Conservation (phyloP, 2,329 filamentous ascomycete species). For the Pseudogymnoascus pannorum region DNA sequence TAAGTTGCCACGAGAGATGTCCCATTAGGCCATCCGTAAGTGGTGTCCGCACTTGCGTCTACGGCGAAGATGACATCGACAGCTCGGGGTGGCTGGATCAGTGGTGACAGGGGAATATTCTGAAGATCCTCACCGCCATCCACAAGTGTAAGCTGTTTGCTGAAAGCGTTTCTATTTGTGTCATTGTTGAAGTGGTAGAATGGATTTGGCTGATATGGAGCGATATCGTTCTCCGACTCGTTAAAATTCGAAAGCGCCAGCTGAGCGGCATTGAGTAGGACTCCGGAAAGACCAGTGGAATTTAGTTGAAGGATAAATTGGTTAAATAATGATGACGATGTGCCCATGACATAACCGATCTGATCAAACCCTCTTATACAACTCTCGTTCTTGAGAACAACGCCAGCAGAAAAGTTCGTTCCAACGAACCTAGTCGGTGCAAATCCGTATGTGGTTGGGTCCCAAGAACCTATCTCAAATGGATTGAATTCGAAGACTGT, state of each 20-base stretch:
- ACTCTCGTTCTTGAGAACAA: constrained; percentile 43
- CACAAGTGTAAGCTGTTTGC: constrained; percentile 57
- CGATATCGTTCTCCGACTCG: constrained; percentile 60
- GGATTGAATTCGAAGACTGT: constrained; percentile 74
- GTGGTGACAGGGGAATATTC: constrained; percentile 70
- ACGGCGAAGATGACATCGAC: constrained; percentile 78
- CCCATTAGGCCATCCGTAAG: constrained; percentile 66
- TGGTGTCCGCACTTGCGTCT: constrained; percentile 68
- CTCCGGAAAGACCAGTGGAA: constrained; percentile 26
- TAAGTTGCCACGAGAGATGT: constrained; percentile 68
- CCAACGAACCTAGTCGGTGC: constrained; percentile 64
- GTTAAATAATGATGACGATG: constrained; percentile 80
- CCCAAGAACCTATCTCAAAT: constrained; percentile 70
- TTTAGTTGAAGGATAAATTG: constrained; percentile 61
- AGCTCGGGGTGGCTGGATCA: constrained; percentile 63
- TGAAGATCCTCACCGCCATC: constrained; percentile 73
- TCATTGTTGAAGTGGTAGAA: constrained; percentile 59
- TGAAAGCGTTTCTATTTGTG: constrained; percentile 49
- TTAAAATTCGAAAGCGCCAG: constrained; percentile 50
- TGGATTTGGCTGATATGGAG: constrained; percentile 66
- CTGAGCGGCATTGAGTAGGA: constrained; percentile 39
- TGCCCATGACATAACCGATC: constrained; percentile 76
- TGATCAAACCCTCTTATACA: constrained; percentile 81
- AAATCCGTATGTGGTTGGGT: constrained; percentile 65
- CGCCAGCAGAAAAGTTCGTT: constrained; percentile 60